Conservation (phyloP, 805 yeast genomes). For the Myxozyma neglecta region DNA sequence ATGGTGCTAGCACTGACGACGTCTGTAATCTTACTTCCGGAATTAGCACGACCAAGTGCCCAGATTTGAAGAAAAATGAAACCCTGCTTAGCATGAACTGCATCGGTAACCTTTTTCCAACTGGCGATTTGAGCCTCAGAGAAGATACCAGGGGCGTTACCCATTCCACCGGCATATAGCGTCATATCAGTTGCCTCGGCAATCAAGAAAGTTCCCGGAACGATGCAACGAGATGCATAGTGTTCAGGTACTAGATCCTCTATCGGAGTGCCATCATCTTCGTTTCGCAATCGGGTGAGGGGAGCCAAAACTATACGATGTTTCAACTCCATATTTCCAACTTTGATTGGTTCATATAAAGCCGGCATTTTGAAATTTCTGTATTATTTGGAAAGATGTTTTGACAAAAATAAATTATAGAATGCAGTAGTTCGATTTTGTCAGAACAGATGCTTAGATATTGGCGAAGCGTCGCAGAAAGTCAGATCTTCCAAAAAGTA, state of each 20-base stretch:
- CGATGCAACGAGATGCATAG: constrained; percentile 55
- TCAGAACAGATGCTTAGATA: too few species aligned
- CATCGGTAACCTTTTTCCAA: constrained; percentile 57
- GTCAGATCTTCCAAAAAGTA: too few species aligned
- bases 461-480: too few species aligned
- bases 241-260: constrained; percentile 52
- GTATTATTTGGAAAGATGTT: too few species aligned
- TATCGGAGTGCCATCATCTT: constrained; percentile 30
- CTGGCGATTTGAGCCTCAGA: constrained; percentile 81
- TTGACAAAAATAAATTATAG: too few species aligned
- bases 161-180: constrained; percentile 46
- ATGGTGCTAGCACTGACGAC: constrained; percentile 26
- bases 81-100: constrained; percentile 48
- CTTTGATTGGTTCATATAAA: constrained; percentile 35
- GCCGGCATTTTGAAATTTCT: neutral
- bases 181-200: constrained; percentile 62
- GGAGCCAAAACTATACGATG: constrained; percentile 54
- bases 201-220: constrained; percentile 59
- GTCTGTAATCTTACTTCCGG: constrained; percentile 37
- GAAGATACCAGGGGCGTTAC: constrained; percentile 49
- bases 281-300: constrained; percentile 49
- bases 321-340: constrained; percentile 34
- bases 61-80: constrained; percentile 48
- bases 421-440: too few species aligned
- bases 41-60: constrained; percentile 48